These are phyloP conservation scores for Pyrenopolyporus hunteri DNA, from an alignment of 495 filamentous ascomycete genomes.

Conservation along the genomic window DNA sequence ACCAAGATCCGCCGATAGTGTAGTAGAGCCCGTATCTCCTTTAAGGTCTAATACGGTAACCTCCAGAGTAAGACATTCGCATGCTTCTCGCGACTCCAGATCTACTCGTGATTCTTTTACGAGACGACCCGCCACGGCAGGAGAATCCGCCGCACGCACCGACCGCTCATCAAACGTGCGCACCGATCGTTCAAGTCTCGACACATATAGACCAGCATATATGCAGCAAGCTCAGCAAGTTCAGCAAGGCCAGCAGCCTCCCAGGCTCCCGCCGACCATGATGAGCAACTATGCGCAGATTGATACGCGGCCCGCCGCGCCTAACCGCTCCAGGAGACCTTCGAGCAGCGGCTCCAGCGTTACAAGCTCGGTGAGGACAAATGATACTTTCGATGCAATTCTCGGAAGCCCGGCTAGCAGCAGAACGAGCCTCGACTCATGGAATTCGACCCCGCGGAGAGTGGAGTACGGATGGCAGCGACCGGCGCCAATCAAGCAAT, in stretches of 20 bases:
- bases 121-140: constrained; percentile 14
- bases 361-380: constrained; percentile 35
- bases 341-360: constrained; percentile 36
- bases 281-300: constrained; percentile 42
- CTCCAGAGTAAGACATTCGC: constrained; percentile 23
- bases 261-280: constrained; percentile 32
- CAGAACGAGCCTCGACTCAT: constrained; percentile 52
- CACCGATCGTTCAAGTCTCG: constrained; percentile 31
- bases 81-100: constrained; percentile 25
- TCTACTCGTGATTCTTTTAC: constrained; percentile 22
- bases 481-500: constrained; percentile 47
- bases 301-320: constrained; percentile 31
- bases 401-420: constrained; percentile 44
- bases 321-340: constrained; percentile 31
- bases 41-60: constrained; percentile 7
- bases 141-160: constrained; percentile 7
- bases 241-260: constrained; percentile 24
- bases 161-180: constrained; percentile 20
- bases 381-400: constrained; percentile 42
- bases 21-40: constrained; percentile 15
- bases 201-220: constrained; percentile 26
- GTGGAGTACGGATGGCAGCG: constrained; percentile 46
- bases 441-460: constrained; percentile 38
- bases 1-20: constrained; percentile 25
- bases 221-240: constrained; percentile 24